Evolutionary conservation across 2,329 filamentous ascomycete species (phyloP).

Genomic region (Aspergillus fumigatus): DNA sequence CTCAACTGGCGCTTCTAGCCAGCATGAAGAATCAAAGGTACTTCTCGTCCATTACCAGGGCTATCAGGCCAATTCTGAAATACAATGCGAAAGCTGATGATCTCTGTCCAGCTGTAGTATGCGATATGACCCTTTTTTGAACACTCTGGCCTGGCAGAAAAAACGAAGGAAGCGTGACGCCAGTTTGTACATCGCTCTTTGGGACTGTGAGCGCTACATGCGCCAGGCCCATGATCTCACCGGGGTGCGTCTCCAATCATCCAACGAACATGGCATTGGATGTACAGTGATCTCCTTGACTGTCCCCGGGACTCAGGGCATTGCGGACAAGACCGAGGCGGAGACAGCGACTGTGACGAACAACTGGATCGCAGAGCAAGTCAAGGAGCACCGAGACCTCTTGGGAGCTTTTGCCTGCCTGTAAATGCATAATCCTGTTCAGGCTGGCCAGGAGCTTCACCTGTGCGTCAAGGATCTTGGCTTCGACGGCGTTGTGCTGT

Average conservation of each 20-base stretch:
- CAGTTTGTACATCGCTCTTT: slow-evolving; percentile 44
- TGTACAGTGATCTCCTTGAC: slow-evolving; percentile 43
- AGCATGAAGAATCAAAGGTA: no score
- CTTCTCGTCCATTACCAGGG: no score
- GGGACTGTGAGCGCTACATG: slow-evolving; percentile 52
- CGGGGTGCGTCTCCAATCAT: slow-evolving; percentile 31
- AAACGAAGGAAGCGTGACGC: slow-evolving; percentile 55
- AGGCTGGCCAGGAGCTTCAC: slow-evolving; percentile 26
- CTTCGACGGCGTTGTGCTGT: slow-evolving; percentile 57
- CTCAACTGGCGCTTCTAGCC: no score
- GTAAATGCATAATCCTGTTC: slow-evolving; percentile 26
- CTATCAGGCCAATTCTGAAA: no score
- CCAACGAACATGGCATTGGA: slow-evolving; percentile 39
- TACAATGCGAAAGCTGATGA: no score
- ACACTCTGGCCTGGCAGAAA: slow-evolving; percentile 48
- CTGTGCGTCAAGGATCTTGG: slow-evolving; percentile 50
- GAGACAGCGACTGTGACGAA: slow-evolving; percentile 37
- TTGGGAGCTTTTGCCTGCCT: slow-evolving; percentile 17
- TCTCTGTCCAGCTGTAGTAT: no score
- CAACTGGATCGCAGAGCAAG: slow-evolving; percentile 35
- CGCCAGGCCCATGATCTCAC: slow-evolving; percentile 48
- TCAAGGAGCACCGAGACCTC: slow-evolving; percentile 23
- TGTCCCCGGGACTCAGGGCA: slow-evolving; percentile 41
- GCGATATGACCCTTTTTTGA: slow-evolving; percentile 18
- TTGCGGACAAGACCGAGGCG: slow-evolving; percentile 35